phyloP scores from a whole-genome alignment of 2,329 filamentous ascomycete genomes.

The Neodidymelliopsis sp. region DNA sequence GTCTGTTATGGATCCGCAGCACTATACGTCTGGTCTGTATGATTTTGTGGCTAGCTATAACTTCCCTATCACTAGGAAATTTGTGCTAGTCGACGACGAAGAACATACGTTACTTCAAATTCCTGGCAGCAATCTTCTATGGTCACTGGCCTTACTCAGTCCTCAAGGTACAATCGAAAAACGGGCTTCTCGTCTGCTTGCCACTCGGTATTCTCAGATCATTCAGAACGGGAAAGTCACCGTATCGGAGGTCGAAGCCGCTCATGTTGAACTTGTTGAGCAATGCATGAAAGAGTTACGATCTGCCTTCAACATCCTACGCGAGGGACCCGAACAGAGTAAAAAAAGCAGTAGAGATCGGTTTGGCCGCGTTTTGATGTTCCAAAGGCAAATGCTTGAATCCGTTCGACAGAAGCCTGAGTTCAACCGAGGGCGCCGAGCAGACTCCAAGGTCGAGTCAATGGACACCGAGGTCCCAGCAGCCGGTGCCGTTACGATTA shows the following conservation, averaged over 20 bases:
- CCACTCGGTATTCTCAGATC: slow-evolving; percentile 73
- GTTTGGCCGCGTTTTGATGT: slow-evolving; percentile 45
- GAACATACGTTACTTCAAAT: slow-evolving; percentile 54
- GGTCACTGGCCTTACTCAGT: slow-evolving; percentile 79
- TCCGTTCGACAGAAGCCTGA: slow-evolving; percentile 42
- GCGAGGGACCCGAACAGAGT: slow-evolving; percentile 4
- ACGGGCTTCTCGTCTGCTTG: slow-evolving; percentile 73
- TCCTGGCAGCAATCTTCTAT: slow-evolving; percentile 73
- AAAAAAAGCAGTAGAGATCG: slow-evolving; percentile 31
- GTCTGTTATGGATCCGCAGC: slow-evolving; percentile 63
- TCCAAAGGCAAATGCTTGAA: slow-evolving; percentile 44
- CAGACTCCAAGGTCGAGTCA: slow-evolving; percentile 47
- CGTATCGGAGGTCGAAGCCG: slow-evolving; percentile 59
- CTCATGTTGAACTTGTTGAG: slow-evolving; percentile 74
- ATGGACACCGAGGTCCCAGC: slow-evolving; percentile 59
- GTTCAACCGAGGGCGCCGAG: slow-evolving; percentile 39
- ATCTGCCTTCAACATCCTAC: slow-evolving; percentile 28
- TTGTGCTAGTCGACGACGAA: slow-evolving; percentile 25
- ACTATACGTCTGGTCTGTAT: slow-evolving; percentile 68
- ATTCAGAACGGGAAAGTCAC: slow-evolving; percentile 49
- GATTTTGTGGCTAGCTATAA: slow-evolving; percentile 65
- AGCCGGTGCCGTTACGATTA: slow-evolving; percentile 71
- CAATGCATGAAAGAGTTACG: slow-evolving; percentile 72
- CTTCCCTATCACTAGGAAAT: slow-evolving; percentile 30
- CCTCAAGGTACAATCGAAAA: slow-evolving; percentile 71